Evolutionary conservation across 139 green algal genomes (phyloP).

Genomic region (Chloropicon primus): DNA sequence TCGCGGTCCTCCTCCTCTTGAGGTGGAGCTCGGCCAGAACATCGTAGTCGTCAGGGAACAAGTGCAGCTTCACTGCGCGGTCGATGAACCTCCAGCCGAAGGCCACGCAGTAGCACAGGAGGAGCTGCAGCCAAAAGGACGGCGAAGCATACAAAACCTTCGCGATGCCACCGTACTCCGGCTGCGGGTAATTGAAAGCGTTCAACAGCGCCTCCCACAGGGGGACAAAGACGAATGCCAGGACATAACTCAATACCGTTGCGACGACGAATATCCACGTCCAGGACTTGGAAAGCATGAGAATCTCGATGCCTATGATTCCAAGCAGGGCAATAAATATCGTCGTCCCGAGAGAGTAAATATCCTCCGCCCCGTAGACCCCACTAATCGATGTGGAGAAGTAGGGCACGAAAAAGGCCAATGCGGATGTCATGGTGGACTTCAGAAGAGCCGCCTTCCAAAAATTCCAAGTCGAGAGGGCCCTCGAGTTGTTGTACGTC

Average conservation of each 20-base stretch:
- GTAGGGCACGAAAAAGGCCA: conserved; percentile 45
- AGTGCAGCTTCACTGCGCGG: not conserved
- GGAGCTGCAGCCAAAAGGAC: not conserved
- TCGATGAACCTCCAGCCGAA: not conserved
- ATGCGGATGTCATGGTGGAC: conserved; percentile 23
- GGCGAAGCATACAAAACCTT: not conserved
- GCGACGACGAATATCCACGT: conserved; percentile 41
- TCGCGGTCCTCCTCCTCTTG: no score
- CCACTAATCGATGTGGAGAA: conserved; percentile 15
- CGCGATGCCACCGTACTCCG: not conserved
- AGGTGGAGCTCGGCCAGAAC: not conserved
- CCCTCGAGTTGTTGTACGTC: conserved; percentile 33
- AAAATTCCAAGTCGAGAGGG: conserved; percentile 33
- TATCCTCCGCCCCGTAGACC: conserved; percentile 23
- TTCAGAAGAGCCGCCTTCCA: conserved; percentile 40
- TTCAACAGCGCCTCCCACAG: not conserved
- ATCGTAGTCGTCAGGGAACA: not conserved
- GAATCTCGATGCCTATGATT: conserved; percentile 47
- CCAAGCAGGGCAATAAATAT: conserved; percentile 39
- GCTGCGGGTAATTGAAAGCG: not conserved
- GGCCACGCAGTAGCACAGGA: not conserved
- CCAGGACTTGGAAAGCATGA: conserved; percentile 47
- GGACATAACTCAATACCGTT: conserved; percentile 34
- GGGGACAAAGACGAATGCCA: conserved; percentile 35
- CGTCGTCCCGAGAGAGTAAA: conserved; percentile 39